Base-by-base conservation (phyloP, 352 stramenopile species). In the Vaucheria bursata region DNA sequence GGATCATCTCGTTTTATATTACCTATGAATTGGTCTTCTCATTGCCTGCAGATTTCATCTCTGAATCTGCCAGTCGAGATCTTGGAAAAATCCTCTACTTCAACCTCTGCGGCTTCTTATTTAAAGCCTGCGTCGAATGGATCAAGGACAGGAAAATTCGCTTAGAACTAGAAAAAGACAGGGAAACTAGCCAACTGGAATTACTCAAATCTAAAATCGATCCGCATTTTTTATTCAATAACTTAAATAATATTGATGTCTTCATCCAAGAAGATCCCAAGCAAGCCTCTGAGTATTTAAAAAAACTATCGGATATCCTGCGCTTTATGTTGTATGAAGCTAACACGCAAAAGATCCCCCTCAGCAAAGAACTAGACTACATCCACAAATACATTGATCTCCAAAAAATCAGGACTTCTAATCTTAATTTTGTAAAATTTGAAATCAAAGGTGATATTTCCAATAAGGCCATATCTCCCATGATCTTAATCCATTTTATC, bases 211-310 rank as follows among this genome's bases (percentile, higher is more conserved):
- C n/a, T n/a, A n/a, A 86, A 12, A 84, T 90, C n/a, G 89, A 89
- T 8, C 90, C 85, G 59, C 90, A 90, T 72, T 94, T 94, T 74
- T 73, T 32, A 32, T 67, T 75, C 74, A 35, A 75, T 67, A 53
- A 33, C 25, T 18, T 32, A 25, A 53, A 71, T 71, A 71, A 67
- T 53, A 75, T 75, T 75, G 18, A 59, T 59, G 39, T 32, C 33
- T 35, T 53, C 32, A 75, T 38, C 37, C 29, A 75, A 31, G 18
- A 75, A 75, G 37, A 67, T 32, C 25, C 38, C 34, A 75, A 53
- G n/a, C 25, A 29, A 73, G 33, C n/a, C 37, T 67, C 69, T 33
- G 69, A 92, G 18, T 18, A 18, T 25, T 18, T 59, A 18, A 18
- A 18, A 59, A 59, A 59, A 59, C 25, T 59, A 59, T 59, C 45